Conservation (phyloP, 208 protist genomes). For the Trichomonas tenax region DNA sequence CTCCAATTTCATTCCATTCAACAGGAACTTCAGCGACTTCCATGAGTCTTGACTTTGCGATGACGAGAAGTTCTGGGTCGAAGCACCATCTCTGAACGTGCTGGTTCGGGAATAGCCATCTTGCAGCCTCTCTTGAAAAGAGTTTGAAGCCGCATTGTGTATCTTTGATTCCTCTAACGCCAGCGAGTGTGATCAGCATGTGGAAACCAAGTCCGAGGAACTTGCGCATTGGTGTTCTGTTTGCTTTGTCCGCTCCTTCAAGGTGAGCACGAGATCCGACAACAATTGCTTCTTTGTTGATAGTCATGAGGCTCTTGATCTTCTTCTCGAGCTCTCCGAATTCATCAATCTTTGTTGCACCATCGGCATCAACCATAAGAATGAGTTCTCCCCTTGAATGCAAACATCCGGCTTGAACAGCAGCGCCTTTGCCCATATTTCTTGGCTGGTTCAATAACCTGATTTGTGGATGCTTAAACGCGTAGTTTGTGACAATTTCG, state of each 20-base stretch:
- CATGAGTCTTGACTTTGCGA: constrained; percentile 18
- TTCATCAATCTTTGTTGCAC: constrained; percentile 30
- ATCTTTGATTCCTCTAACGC: constrained; percentile 19
- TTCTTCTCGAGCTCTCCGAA: constrained; percentile 22
- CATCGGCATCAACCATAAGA: constrained; percentile 36
- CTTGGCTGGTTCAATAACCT: background rate
- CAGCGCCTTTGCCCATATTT: constrained; percentile 32
- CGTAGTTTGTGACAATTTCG: constrained; percentile 19
- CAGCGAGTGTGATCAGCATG: background rate
- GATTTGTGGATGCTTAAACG: background rate
- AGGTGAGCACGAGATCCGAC: background rate
- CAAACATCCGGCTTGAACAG: constrained; percentile 24
- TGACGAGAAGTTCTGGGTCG: constrained; percentile 33
- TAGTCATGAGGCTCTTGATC: background rate
- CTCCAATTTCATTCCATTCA: constrained; percentile 31
- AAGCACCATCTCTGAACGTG: constrained; percentile 34
- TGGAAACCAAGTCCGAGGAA: constrained; percentile 30
- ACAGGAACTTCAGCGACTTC: constrained; percentile 24
- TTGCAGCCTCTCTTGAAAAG: constrained; percentile 25
- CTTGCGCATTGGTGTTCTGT: constrained; percentile 21
- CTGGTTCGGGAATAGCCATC: constrained; percentile 27
- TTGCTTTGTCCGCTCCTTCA: background rate
- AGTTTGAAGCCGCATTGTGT: constrained; percentile 38
- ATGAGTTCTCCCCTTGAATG: constrained; percentile 25
- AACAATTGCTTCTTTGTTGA: background rate